These are phyloP conservation scores for Rhynchosporium secalis DNA, from an alignment of 2,329 filamentous ascomycete species.

Conservation along the genomic window DNA sequence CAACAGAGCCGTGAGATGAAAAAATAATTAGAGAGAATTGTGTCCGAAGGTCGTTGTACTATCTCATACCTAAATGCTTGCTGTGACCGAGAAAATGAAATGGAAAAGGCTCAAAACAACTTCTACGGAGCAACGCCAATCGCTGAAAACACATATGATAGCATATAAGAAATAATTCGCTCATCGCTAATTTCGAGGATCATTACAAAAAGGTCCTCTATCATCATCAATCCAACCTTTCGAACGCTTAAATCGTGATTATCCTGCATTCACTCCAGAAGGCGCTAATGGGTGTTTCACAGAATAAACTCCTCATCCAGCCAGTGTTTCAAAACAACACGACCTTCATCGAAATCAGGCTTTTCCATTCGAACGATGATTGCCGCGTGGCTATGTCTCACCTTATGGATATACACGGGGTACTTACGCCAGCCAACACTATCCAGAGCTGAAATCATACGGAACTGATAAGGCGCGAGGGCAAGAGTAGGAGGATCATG, in stretches of 20 bases:
- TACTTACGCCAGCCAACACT: slow-evolving; percentile 63
- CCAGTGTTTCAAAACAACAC: slow-evolving; percentile 79
- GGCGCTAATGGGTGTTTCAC: slow-evolving; percentile 12
- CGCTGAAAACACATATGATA: slow-evolving; percentile 7
- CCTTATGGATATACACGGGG: slow-evolving; percentile 73
- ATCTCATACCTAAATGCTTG: background rate
- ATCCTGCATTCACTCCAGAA: slow-evolving; percentile 4
- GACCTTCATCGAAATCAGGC: slow-evolving; percentile 71
- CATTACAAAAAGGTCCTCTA: background rate
- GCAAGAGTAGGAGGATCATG: slow-evolving; percentile 66
- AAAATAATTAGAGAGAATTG: too few species aligned
- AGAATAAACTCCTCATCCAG: slow-evolving; percentile 66
- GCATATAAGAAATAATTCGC: background rate
- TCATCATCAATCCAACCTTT: slow-evolving; percentile 1
- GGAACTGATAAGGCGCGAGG: slow-evolving; percentile 76
- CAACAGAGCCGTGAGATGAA: too few species aligned
- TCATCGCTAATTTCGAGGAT: background rate
- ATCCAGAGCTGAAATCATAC: slow-evolving; percentile 79
- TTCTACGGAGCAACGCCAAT: slow-evolving; percentile 5
- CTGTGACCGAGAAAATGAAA: background rate
- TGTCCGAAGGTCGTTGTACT: background rate
- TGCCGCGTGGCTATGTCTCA: slow-evolving; percentile 81
- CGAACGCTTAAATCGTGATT: background rate
- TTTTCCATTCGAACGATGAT: slow-evolving; percentile 79
- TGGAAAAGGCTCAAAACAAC: slow-evolving; percentile 1